Percentiles rank a stretch among this genome's conserved stretches.
Evolutionary conservation across 1,139 yeast species (phyloP).

Genomic region (Yamadazyma triangularis): DNA sequence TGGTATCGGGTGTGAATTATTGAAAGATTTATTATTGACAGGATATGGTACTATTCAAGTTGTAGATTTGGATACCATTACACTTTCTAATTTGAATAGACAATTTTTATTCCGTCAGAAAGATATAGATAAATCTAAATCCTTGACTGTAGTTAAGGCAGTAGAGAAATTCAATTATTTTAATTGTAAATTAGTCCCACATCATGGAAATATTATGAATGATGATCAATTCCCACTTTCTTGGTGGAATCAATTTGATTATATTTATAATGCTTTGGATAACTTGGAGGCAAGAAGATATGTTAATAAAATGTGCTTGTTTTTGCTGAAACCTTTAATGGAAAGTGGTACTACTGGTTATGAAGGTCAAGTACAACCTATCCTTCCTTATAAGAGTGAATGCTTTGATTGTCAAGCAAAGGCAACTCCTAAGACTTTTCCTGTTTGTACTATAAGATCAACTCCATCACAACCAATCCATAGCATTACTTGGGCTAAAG

Average conservation of each 20-base stretch:
- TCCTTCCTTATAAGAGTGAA: constrained; percentile 75
- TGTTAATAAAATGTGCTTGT: constrained; percentile 79
- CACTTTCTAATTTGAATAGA: constrained; percentile 84
- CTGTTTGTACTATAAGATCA: constrained; percentile 94
- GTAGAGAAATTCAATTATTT: constrained; percentile 75
- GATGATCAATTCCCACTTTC: constrained; percentile 60
- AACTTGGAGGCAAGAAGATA: constrained; percentile 89
- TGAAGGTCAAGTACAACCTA: constrained; percentile 91
- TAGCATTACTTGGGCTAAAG: constrained; percentile 97
- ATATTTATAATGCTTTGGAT: constrained; percentile 88
- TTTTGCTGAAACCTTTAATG: constrained; percentile 69
- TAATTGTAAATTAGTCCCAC: constrained; percentile 63
- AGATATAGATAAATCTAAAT: constrained; percentile 83
- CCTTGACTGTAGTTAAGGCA: constrained; percentile 76
- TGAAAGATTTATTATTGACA: constrained; percentile 77
- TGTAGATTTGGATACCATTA: constrained; percentile 92
- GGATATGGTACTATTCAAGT: constrained; percentile 90
- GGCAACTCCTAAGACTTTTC: constrained; percentile 84
- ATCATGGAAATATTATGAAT: constrained; percentile 88
- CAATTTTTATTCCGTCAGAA: constrained; percentile 85
- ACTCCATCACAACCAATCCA: constrained; percentile 97
- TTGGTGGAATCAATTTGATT: constrained; percentile 79
- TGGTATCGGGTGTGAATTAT: constrained; percentile 96
- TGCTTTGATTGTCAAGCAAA: constrained; percentile 91
- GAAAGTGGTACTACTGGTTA: constrained; percentile 97